A percentile compares a stretch with the other conserved stretches of the same genome.
Evolutionary conservation across 805 yeast species (phyloP).

Genomic region (Kodamaea lidongshanica): DNA sequence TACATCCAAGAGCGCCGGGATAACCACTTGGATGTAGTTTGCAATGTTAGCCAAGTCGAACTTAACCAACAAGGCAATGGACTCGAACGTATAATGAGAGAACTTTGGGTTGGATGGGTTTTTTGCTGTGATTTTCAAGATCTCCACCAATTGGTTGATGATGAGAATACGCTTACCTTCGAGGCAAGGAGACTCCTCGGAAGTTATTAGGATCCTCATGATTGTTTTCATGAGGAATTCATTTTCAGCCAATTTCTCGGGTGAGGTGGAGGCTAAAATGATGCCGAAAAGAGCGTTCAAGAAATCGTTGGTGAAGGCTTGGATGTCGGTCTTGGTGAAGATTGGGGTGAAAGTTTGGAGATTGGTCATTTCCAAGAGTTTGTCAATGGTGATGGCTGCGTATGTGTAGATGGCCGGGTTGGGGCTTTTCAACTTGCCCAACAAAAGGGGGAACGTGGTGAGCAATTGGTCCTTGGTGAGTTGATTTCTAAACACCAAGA

Average conservation of each 20-base stretch:
- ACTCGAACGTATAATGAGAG: constrained; percentile 84
- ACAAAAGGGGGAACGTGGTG: constrained; percentile 73
- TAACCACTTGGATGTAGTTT: constrained; percentile 43
- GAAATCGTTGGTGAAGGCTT: constrained; percentile 51
- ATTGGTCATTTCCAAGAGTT: constrained; percentile 72
- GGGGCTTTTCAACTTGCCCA: constrained; percentile 50
- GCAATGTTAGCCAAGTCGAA: constrained; percentile 27
- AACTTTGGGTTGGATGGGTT: constrained; percentile 96
- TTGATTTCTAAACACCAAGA: constrained; percentile 87
- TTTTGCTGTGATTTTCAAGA: constrained; percentile 64
- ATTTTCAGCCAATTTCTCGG: constrained; percentile 91
- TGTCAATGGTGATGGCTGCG: constrained; percentile 88
- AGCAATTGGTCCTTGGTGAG: constrained; percentile 76
- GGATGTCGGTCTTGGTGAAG: constrained; percentile 69
- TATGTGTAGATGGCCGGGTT: constrained; percentile 86
- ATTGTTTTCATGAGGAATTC: constrained; percentile 87
- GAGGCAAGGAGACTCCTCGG: constrained; percentile 55
- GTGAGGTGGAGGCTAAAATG: constrained; percentile 53
- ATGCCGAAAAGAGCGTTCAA: constrained; percentile 61
- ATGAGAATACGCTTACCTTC: constrained; percentile 41
- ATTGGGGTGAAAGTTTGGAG: constrained; percentile 46
- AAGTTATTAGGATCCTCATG: constrained; percentile 72
- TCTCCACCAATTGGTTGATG: constrained; percentile 60
- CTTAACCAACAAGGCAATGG: constrained; percentile 70
- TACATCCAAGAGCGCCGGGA: constrained; percentile 63